Conservation (phyloP, 805 yeast species). For the Yamadazyma insecticola region DNA sequence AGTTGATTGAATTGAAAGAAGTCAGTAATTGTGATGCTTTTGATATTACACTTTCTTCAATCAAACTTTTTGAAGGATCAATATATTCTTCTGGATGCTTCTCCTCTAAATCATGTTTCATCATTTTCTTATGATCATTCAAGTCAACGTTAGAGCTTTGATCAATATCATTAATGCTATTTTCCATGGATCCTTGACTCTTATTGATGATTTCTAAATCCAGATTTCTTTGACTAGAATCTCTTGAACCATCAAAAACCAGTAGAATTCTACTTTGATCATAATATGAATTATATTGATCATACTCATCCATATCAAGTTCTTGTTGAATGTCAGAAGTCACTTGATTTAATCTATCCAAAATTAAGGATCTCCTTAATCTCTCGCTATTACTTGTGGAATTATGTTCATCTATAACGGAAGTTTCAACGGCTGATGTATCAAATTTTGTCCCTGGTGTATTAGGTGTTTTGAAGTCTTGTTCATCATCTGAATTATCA, state of each 20-base stretch:
- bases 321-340: conserved; percentile 35
- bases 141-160: too few relatives aligned
- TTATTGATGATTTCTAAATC: too few relatives aligned
- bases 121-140: too few relatives aligned
- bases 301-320: conserved; percentile 15
- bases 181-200: too few relatives aligned
- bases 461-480: conserved; percentile 4
- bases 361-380: conserved; percentile 31
- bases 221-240: conserved; percentile 1
- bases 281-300: conserved; percentile 6
- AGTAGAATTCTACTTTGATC: conserved; percentile 2
- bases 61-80: too few relatives aligned
- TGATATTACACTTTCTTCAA: too few relatives aligned
- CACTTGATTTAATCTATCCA: conserved; percentile 35
- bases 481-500: not conserved
- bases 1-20: too few relatives aligned
- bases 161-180: too few relatives aligned
- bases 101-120: too few relatives aligned
- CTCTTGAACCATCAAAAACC: conserved; percentile 2
- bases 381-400: conserved; percentile 12
- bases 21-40: too few relatives aligned
- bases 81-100: too few relatives aligned
- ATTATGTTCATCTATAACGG: not conserved
- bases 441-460: conserved; percentile 3
- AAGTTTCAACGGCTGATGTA: not conserved